These are phyloP conservation scores for Polymyxa betae DNA, from an alignment of 208 protist genomes.

Conservation along the genomic window DNA sequence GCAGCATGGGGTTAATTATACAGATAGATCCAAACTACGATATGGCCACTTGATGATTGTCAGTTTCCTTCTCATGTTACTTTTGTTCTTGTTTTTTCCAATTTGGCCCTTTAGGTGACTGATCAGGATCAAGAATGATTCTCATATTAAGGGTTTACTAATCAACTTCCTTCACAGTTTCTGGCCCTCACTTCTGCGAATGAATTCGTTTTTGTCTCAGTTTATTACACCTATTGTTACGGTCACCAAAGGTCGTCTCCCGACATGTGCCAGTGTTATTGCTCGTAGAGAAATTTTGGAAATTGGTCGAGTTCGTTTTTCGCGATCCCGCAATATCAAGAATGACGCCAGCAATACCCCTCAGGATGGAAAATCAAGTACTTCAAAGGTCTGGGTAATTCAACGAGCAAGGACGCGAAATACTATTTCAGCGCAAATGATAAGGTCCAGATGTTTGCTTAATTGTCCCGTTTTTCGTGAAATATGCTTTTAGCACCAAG, in stretches of 20 bases:
- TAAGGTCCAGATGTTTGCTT: not conserved
- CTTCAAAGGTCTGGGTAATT: slow-evolving; percentile 89
- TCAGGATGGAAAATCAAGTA: slow-evolving; percentile 89
- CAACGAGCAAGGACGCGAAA: slow-evolving; percentile 87
- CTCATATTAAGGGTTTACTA: slow-evolving; percentile 99
- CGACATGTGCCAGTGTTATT: not conserved
- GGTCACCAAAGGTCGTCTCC: no score
- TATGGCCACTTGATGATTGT: slow-evolving; percentile 99
- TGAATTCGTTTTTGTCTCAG: slow-evolving; percentile 84
- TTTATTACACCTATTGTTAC: no score
- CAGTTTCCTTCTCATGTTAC: not conserved
- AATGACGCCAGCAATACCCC: slow-evolving; percentile 77
- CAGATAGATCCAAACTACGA: slow-evolving; percentile 82
- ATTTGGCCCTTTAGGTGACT: not conserved
- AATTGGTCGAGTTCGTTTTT: slow-evolving; percentile 95
- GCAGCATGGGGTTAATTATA: slow-evolving; percentile 87
- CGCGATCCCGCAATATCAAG: slow-evolving; percentile 97
- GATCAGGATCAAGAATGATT: slow-evolving; percentile 98
- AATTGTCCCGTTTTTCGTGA: no score
- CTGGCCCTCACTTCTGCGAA: slow-evolving; percentile 94
- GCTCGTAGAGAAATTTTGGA: not conserved
- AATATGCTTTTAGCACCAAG: no score
- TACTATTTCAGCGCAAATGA: slow-evolving; percentile 98
- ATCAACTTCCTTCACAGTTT: slow-evolving; percentile 99
- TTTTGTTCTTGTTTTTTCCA: not conserved